Conservation (phyloP, 371 early-diverging fungal species). For the Mortierella sp. region DNA sequence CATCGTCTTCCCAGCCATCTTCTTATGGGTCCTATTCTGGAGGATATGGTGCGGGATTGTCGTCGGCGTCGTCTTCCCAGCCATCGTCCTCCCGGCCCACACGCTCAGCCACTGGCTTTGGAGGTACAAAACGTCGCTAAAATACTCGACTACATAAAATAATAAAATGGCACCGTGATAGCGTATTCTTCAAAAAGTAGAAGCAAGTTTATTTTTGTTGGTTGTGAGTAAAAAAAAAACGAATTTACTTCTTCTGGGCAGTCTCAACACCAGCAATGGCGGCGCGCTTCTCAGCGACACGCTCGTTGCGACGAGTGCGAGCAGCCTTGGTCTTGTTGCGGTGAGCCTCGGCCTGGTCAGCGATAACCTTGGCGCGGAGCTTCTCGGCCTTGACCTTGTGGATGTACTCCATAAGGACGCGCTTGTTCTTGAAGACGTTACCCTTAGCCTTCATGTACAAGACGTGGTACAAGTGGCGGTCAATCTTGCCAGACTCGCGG, state of each 20-base stretch:
- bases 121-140: constrained; percentile 42
- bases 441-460: constrained; percentile 99
- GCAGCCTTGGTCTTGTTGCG: constrained; percentile 97
- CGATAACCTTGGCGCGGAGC: constrained; percentile 93
- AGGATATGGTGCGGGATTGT: constrained; percentile 8
- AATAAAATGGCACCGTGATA: constrained; percentile 1
- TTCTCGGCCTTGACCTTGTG: constrained; percentile 99
- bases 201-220: constrained; percentile 22
- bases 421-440: constrained; percentile 99
- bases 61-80: constrained; percentile 24
- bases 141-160: background rate
- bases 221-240: background rate
- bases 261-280: constrained; percentile 68
- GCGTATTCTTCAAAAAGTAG: background rate
- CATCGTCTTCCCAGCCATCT: constrained; percentile 15
- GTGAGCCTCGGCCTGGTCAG: constrained; percentile 99
- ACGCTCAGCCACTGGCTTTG: constrained; percentile 40
- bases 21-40: constrained; percentile 12
- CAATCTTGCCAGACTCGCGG: constrained; percentile 98
- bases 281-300: constrained; percentile 92
- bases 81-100: constrained; percentile 20
- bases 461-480: constrained; percentile 98
- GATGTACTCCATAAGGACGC: constrained; percentile 99
- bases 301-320: constrained; percentile 91
- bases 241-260: constrained; percentile 57